Base-by-base conservation (phyloP, 352 stramenopile genomes). In the Globisporangium cederbergense region DNA sequence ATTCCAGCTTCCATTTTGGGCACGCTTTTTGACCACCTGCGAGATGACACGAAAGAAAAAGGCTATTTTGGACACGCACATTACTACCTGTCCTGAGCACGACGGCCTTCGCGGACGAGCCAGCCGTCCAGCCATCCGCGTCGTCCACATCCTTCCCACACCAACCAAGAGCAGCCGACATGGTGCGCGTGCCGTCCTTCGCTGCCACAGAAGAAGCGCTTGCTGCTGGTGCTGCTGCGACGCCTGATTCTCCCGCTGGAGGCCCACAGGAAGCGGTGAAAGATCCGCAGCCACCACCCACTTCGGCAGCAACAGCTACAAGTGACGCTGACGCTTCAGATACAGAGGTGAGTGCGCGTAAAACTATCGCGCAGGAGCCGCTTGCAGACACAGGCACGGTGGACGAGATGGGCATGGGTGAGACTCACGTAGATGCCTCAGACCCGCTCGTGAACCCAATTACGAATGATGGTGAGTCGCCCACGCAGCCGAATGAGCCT, bases 211-310 rank as follows among this genome's bases (percentile, higher is more conserved):
- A 45, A 58, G 52, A 58, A 10, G 30, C 8, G 2, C 18, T 13
- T 32, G 32, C 7, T 10, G 16, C 18, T 10, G 16, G 13, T 42
- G 6, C 51, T 9, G 7, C 51, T 8, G 10, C 51, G 4, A 16
- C 30, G 28, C 32, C 28, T 56, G 50, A 56, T 58, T 18, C 30
- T 28, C 18, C 16, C 7, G 22, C 18, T 32, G 18, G 18, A 18
- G 50, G 6, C 14, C 16, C 6, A 8, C 50, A 42, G 2, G 52
- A 58, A 16, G 38, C 30, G 18, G 16, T 4, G 18, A 28, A 57
- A 58, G 52, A 58, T 58, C 22, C 52, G 32, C 52, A 58, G 52
- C 52, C 20, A 18, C 52, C 52, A 45, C 32, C 30, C 52, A n/a
- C 32, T 43, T 45, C 4, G 3, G 14, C 52, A 20, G 52, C 52